Conservation (phyloP, 202 grass and related monocot species). For the Hordeum pubiflorum region DNA sequence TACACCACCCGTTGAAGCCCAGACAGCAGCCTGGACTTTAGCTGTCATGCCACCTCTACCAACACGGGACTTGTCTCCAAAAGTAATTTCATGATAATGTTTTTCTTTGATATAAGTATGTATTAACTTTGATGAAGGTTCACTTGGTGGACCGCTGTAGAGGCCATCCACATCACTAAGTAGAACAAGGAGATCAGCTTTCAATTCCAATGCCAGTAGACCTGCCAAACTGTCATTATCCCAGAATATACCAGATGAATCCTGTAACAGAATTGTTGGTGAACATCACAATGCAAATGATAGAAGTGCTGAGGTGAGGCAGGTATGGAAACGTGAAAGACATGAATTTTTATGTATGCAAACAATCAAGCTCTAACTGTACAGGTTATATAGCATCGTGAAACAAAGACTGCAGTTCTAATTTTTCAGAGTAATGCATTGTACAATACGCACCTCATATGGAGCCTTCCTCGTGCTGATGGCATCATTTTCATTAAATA, state of each 20-base stretch:
- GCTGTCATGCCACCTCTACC: slow-evolving; percentile 98
- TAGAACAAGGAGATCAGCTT: slow-evolving; percentile 86
- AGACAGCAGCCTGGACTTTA: slow-evolving; percentile 83
- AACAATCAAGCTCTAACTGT: neutral
- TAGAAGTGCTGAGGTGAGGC: neutral
- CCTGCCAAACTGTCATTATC: slow-evolving; percentile 99
- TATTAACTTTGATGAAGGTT: slow-evolving; percentile 75
- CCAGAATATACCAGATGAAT: slow-evolving; percentile 99
- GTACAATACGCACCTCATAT: slow-evolving; percentile 66
- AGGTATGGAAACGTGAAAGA: neutral
- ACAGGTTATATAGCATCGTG: neutral
- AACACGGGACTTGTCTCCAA: slow-evolving; percentile 95
- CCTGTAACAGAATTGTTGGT: slow-evolving; percentile 44
- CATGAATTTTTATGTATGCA: slow-evolving; percentile 1
- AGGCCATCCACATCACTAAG: slow-evolving; percentile 96
- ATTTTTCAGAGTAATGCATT: neutral
- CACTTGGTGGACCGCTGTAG: slow-evolving; percentile 80
- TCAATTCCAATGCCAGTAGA: slow-evolving; percentile 77
- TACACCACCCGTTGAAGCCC: slow-evolving; percentile 67
- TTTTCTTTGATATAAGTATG: slow-evolving; percentile 92
- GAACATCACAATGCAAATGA: slow-evolving; percentile 1
- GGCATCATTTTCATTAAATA: slow-evolving; percentile 99
- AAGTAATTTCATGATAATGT: slow-evolving; percentile 77
- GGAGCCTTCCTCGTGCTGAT: slow-evolving; percentile 96
- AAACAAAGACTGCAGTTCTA: neutral